Conservation (phyloP, 2,329 filamentous ascomycete genomes). For the Cryphonectria japonica region DNA sequence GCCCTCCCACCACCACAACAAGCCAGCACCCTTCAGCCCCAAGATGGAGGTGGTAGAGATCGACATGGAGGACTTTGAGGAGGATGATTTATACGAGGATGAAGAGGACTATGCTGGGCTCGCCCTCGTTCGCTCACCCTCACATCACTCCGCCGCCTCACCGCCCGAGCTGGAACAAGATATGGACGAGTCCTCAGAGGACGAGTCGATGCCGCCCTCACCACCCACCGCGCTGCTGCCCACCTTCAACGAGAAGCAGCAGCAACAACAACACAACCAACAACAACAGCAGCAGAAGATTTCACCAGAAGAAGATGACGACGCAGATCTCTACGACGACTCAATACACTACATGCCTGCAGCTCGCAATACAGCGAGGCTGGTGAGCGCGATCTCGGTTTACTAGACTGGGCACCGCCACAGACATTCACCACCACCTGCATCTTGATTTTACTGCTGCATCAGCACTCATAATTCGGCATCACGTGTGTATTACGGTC, state of each 20-base stretch:
- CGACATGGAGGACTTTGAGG: conserved; percentile 49
- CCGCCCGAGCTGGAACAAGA: conserved; percentile 74
- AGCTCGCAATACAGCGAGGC: conserved; percentile 50
- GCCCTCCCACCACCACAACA: conserved; percentile 43
- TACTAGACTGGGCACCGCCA: conserved; percentile 45
- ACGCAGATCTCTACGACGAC: conserved; percentile 52
- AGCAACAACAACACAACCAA: conserved; percentile 36
- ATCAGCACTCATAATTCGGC: conserved; percentile 1
- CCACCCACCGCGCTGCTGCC: conserved; percentile 62
- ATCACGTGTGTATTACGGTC: not conserved
- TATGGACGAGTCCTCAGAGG: conserved; percentile 67
- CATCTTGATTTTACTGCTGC: not conserved
- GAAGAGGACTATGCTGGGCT: conserved; percentile 69
- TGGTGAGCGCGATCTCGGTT: conserved; percentile 61
- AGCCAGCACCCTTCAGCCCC: conserved; percentile 41
- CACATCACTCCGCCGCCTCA: conserved; percentile 53
- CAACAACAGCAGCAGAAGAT: not conserved
- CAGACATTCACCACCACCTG: not conserved
- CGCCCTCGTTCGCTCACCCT: conserved; percentile 69
- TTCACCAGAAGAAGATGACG: conserved; percentile 22
- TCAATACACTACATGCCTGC: conserved; percentile 56
- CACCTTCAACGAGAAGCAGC: conserved; percentile 48
- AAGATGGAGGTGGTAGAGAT: conserved; percentile 44
- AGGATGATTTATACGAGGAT: conserved; percentile 60
- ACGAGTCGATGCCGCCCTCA: conserved; percentile 74